These are phyloP conservation scores for Tolypocladium pustulatum DNA, from an alignment of 2,329 filamentous ascomycete species.

Conservation along the genomic window DNA sequence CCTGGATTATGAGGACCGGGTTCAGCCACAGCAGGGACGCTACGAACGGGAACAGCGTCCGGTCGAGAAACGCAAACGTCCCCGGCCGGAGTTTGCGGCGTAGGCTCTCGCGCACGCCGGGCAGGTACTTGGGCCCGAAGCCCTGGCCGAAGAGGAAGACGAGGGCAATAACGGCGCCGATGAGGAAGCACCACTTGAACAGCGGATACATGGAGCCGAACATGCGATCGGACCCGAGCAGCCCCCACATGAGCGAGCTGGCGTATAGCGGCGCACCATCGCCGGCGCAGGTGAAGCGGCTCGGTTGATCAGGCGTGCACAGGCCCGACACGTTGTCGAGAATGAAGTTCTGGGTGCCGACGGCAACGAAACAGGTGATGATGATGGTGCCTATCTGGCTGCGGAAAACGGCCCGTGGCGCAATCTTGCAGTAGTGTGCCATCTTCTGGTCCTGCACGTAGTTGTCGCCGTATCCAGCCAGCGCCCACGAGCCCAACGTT, in stretches of 20 bases:
- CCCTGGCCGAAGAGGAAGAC: slow-evolving; percentile 16
- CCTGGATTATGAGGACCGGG: slow-evolving; percentile 28
- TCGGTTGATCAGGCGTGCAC: slow-evolving; percentile 18
- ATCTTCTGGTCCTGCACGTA: slow-evolving; percentile 39
- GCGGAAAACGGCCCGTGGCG: slow-evolving; percentile 33
- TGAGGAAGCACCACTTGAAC: slow-evolving; percentile 29
- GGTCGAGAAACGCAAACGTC: slow-evolving; percentile 23
- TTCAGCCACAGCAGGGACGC: slow-evolving; percentile 29
- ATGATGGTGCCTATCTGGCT: slow-evolving; percentile 35
- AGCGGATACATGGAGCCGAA: slow-evolving; percentile 30
- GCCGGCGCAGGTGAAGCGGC: slow-evolving; percentile 37
- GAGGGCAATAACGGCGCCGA: slow-evolving; percentile 24
- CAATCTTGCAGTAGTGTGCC: slow-evolving; percentile 39
- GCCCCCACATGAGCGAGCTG: slow-evolving; percentile 30
- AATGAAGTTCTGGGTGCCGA: slow-evolving; percentile 32
- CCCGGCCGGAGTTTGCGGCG: slow-evolving; percentile 15
- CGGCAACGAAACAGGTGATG: slow-evolving; percentile 34
- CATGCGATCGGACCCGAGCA: slow-evolving; percentile 37
- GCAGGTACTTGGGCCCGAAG: slow-evolving; percentile 11
- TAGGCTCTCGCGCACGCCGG: slow-evolving; percentile 18
- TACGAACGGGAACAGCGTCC: slow-evolving; percentile 25
- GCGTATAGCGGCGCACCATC: slow-evolving; percentile 34
- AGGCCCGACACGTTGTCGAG: slow-evolving; percentile 22
- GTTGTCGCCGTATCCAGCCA: slow-evolving; percentile 26
- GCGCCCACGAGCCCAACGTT: slow-evolving; percentile 11